Evolutionary conservation across 2,329 filamentous ascomycete genomes (phyloP).

Genomic region (Pseudopyrenochaeta lycopersici): DNA sequence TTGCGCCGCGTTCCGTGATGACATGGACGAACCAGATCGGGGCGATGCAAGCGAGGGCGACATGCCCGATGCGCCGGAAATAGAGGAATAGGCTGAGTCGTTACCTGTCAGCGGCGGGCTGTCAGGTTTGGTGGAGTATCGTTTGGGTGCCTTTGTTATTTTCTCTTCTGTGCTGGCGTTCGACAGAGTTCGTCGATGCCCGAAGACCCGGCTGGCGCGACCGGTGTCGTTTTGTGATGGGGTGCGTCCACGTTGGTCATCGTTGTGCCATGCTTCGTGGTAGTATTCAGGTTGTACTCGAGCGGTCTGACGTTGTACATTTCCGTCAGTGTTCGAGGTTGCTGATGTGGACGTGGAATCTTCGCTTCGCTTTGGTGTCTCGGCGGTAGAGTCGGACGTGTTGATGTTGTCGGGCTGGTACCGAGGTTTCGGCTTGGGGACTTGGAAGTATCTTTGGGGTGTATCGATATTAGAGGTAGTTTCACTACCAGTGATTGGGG

Average conservation of each 20-base stretch:
- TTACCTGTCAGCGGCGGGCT: conserved; percentile 47
- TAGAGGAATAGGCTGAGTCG: conserved; percentile 51
- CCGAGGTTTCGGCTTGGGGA: conserved; percentile 20
- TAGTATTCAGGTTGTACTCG: conserved; percentile 29
- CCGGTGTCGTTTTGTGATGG: conserved; percentile 21
- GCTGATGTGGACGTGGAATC: conserved; percentile 19
- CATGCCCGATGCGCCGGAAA: conserved; percentile 45
- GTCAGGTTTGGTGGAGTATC: conserved; percentile 15
- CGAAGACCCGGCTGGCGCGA: conserved; percentile 17
- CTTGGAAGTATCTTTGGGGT: conserved; percentile 22
- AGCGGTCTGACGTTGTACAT: conserved; percentile 20
- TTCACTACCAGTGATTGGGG: conserved; percentile 24
- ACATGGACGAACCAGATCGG: conserved; percentile 41
- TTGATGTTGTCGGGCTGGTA: conserved; percentile 26
- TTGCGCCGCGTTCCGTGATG: conserved; percentile 42
- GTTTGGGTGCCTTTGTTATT: conserved; percentile 11
- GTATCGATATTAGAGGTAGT: conserved; percentile 21
- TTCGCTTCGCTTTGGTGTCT: conserved; percentile 28
- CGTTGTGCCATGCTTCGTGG: conserved; percentile 30
- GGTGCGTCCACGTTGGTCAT: conserved; percentile 24
- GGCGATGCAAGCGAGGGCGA: conserved; percentile 36
- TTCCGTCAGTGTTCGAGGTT: conserved; percentile 21
- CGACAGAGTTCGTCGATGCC: conserved; percentile 23
- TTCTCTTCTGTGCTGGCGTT: conserved; percentile 22
- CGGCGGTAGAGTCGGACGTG: conserved; percentile 27